phyloP scores from a whole-genome alignment of 371 early-diverging fungal species.

The Syncephalis plumigaleata region DNA sequence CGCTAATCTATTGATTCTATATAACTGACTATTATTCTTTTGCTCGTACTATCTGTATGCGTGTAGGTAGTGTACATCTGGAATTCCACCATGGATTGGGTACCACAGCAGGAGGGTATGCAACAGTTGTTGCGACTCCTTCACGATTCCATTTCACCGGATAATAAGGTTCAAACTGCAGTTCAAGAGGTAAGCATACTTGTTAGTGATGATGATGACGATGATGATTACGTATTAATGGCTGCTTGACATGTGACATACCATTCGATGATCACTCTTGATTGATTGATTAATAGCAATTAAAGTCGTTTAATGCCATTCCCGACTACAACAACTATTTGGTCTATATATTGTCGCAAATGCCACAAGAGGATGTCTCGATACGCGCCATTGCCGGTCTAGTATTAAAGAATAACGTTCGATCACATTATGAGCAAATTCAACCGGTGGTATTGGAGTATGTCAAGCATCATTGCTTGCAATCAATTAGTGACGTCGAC shows the following conservation, averaged over 20 bases:
- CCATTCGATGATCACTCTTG: not conserved
- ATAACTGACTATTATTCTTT: too few species aligned
- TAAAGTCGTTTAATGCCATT: constrained; percentile 63
- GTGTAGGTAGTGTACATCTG: too few species aligned
- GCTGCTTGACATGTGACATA: not conserved
- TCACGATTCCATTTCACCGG: constrained; percentile 28
- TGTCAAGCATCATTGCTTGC: constrained; percentile 52
- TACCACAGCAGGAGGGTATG: constrained; percentile 39
- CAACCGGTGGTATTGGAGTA: constrained; percentile 47
- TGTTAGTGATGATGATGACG: not conserved
- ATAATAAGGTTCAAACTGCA: constrained; percentile 36
- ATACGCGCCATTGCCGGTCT: constrained; percentile 76
- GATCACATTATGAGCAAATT: constrained; percentile 33
- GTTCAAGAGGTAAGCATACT: constrained; percentile 32
- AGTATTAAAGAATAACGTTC: constrained; percentile 72
- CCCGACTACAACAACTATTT: constrained; percentile 85
- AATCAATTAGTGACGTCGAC: constrained; percentile 53
- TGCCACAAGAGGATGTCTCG: constrained; percentile 38
- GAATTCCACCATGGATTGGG: constrained; percentile 23
- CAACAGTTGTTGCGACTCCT: constrained; percentile 40
- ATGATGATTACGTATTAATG: not conserved
- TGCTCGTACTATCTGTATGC: too few species aligned
- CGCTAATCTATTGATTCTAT: too few species aligned
- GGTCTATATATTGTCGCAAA: constrained; percentile 61
- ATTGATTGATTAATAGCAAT: constrained; percentile 29